Evolutionary conservation across 208 protist genomes (phyloP).

Genomic region (Acanthamoeba divionensis): DNA sequence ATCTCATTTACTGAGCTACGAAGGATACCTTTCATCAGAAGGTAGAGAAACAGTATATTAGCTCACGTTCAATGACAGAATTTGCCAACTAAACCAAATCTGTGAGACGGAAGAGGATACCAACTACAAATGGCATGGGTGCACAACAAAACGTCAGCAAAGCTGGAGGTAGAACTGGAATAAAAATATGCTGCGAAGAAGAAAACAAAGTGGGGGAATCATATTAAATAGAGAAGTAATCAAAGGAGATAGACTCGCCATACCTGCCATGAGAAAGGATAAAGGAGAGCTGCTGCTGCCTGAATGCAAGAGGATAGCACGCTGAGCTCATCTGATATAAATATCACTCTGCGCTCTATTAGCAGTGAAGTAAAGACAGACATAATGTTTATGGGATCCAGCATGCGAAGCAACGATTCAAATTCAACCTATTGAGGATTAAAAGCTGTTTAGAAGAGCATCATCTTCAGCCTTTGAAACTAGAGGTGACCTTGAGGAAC

Average conservation of each 20-base stretch:
- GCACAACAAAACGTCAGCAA: conserved; percentile 30
- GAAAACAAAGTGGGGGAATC: neutral
- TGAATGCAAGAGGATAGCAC: conserved; percentile 19
- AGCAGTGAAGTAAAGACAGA: neutral
- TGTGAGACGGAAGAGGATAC: no score
- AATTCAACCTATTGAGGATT: neutral
- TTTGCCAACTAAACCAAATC: no score
- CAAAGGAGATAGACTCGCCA: no score
- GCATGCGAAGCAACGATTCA: neutral
- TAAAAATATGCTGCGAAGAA: conserved; percentile 8
- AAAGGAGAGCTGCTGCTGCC: neutral
- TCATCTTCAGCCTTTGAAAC: neutral
- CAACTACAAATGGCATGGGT: conserved; percentile 38
- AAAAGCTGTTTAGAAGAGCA: neutral
- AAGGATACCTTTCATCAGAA: no score
- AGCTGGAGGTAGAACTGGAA: neutral
- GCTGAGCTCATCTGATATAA: neutral
- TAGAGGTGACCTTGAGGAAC: neutral
- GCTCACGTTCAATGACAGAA: no score
- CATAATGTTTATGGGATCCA: neutral
- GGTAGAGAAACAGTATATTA: no score
- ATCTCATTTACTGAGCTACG: neutral
- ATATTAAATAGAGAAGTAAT: neutral
- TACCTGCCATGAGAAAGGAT: conserved; percentile 35
- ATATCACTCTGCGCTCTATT: neutral